Evolutionary conservation across 768 basidiomycete species (phyloP).

Genomic region (Collybia sp.): DNA sequence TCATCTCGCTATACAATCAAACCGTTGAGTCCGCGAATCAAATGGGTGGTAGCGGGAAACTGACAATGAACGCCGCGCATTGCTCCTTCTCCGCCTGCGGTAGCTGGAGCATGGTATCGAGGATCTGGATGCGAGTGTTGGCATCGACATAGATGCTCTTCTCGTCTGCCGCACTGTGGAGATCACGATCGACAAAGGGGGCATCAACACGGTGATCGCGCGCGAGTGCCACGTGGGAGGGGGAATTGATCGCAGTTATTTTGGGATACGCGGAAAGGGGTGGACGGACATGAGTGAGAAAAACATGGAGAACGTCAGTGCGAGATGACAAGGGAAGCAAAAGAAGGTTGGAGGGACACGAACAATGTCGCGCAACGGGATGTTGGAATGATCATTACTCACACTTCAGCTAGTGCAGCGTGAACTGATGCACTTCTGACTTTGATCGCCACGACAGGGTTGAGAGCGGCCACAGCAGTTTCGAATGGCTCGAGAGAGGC

Average conservation of each 20-base stretch:
- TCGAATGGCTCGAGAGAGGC: slow-evolving; percentile 71
- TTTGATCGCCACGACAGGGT: slow-evolving; percentile 81
- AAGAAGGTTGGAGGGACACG: slow-evolving; percentile 1
- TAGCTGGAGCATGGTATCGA: slow-evolving; percentile 74
- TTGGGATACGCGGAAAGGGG: background rate
- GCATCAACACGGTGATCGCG: too few relatives aligned
- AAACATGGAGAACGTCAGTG: slow-evolving; percentile 3
- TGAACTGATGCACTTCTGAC: slow-evolving; percentile 75
- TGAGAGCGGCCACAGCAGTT: slow-evolving; percentile 60
- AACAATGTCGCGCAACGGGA: slow-evolving; percentile 1
- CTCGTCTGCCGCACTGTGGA: slow-evolving; percentile 47
- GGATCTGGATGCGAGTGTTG: slow-evolving; percentile 81
- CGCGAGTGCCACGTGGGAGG: too few relatives aligned
- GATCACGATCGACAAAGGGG: too few relatives aligned
- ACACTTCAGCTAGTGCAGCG: slow-evolving; percentile 70
- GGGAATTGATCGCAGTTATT: too few relatives aligned
- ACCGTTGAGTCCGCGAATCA: background rate
- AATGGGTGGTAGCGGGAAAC: slow-evolving; percentile 18
- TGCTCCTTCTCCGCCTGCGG: slow-evolving; percentile 84
- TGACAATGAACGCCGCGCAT: slow-evolving; percentile 79
- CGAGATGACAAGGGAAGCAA: background rate
- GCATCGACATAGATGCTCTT: slow-evolving; percentile 66
- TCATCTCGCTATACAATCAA: slow-evolving; percentile 59
- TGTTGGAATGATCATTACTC: slow-evolving; percentile 16
- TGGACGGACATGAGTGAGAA: slow-evolving; percentile 1